Base-by-base conservation (phyloP, 768 basidiomycete species). In the Pholiota microspora region DNA sequence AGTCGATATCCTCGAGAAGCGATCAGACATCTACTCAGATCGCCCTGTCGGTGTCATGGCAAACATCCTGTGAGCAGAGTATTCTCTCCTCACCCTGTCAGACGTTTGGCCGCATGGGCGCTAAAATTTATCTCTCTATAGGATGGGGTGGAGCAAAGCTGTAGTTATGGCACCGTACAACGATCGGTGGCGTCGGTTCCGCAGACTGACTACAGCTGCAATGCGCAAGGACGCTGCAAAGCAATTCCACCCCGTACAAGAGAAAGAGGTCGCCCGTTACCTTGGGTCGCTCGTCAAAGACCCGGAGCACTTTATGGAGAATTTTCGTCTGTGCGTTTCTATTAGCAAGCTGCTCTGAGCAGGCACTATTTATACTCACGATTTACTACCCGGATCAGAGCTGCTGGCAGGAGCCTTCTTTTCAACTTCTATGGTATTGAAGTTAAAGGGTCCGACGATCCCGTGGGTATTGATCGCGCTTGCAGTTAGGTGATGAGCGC, bases 21-120 rank as follows among this genome's bases (percentile, higher is more conserved):
- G 63, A 16, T 62, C 66, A 12, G 59, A 64, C 6, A 65, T 65
- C 0, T 67, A 70, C 46, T 70, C 69, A 1, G 65, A 68, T 47
- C 56, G 65, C 15, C 65, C 61, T 1, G 6, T 61, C 8, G 53
- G 58, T 24, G 47, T 58, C 9, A 56, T 66, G 50, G 59, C 59
- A 21, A 58, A 60, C 31, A 53, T 55, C 12, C 21, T 63, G 60
- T 62, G 15, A 27, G 57, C 36, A 23, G 21, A 40, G 10, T 38
- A 51, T 38, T 18, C 23, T 29, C 35, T 15, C 16, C n/a, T n/a
- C 24, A 42, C 18, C 38, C 24, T 29, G n/a, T 9, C 38, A 29
- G 7, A 7, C 5, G 1, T 5, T 7, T 32, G 24, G 15, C 40
- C 16, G 29, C n/a, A 7, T 18, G 10, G 15, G 21, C 9, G 35